These are phyloP conservation scores for Hypoxylon sp. DNA, from an alignment of 2,329 filamentous ascomycete species.

Conservation along the genomic window DNA sequence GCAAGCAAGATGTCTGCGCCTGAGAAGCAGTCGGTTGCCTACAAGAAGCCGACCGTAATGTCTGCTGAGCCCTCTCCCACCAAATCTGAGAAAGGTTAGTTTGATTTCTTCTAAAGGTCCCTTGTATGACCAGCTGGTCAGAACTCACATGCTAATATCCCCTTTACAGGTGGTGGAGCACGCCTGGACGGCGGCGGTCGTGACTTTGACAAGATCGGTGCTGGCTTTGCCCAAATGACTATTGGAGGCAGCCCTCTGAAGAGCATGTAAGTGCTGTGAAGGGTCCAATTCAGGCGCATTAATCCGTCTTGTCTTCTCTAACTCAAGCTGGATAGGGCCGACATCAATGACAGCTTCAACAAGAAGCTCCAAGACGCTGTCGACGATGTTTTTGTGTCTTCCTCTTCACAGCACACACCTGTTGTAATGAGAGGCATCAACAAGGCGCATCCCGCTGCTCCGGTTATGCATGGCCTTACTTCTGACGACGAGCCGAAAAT, in stretches of 20 bases:
- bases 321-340: constrained; percentile 12
- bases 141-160: constrained; percentile 8
- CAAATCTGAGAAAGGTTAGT: constrained; percentile 39
- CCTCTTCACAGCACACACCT: background rate
- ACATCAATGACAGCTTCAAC: background rate
- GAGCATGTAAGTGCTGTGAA: constrained; percentile 8
- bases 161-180: constrained; percentile 28
- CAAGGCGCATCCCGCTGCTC: background rate
- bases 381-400: constrained; percentile 20
- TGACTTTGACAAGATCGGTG: background rate
- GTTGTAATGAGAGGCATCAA: background rate
- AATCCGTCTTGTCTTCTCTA: background rate
- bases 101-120: background rate
- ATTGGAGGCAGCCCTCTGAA: constrained; percentile 19
- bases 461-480: constrained; percentile 29
- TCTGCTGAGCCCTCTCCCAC: constrained; percentile 14
- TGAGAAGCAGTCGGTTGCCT: constrained; percentile 21
- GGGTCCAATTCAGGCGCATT: background rate
- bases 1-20: constrained; percentile 22
- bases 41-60: background rate
- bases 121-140: background rate
- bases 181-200: constrained; percentile 12
- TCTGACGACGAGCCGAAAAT: no score
- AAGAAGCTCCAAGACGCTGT: constrained; percentile 3
- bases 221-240: constrained; percentile 13